A percentile compares a stretch with the other conserved stretches of the same genome.
phyloP scores from a whole-genome alignment of 1,139 yeast genomes.

The Lodderomyces margitis region DNA sequence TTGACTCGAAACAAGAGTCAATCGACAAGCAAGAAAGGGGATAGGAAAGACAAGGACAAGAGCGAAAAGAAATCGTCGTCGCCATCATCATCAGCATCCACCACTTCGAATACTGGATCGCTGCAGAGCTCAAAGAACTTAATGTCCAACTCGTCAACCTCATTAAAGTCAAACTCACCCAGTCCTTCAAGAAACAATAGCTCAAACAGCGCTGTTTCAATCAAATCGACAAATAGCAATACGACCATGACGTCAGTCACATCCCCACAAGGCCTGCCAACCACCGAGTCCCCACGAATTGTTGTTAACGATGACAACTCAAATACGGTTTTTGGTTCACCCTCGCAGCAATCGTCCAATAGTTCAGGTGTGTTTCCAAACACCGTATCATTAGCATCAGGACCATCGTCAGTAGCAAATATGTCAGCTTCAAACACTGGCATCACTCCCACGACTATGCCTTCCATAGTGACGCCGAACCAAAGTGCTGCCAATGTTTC shows the following conservation, averaged over 20 bases:
- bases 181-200: slow-evolving; percentile 27
- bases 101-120: slow-evolving; percentile 17
- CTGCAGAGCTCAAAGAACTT: slow-evolving; percentile 31
- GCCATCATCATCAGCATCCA: slow-evolving; percentile 12
- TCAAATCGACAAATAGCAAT: slow-evolving; percentile 22
- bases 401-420: slow-evolving; percentile 12
- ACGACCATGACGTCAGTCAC: slow-evolving; percentile 16
- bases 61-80: slow-evolving; percentile 16
- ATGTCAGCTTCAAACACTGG: slow-evolving; percentile 14
- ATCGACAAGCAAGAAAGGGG: slow-evolving; percentile 36
- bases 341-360: slow-evolving; percentile 10
- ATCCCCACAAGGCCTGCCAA: slow-evolving; percentile 17
- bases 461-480: slow-evolving; percentile 10
- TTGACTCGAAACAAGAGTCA: slow-evolving; percentile 46
- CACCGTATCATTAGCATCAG: slow-evolving; percentile 1
- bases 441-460: slow-evolving; percentile 9
- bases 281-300: slow-evolving; percentile 29
- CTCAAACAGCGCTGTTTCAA: slow-evolving; percentile 30
- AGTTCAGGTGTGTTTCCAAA: slow-evolving; percentile 7
- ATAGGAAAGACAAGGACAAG: slow-evolving; percentile 29
- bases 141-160: slow-evolving; percentile 17
- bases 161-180: slow-evolving; percentile 31
- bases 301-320: slow-evolving; percentile 21
- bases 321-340: slow-evolving; percentile 11
- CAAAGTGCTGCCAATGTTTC: slow-evolving; percentile 6